These are phyloP conservation scores for Mallotus repandus DNA, from an alignment of 441 rosid genomes.

Conservation along the genomic window DNA sequence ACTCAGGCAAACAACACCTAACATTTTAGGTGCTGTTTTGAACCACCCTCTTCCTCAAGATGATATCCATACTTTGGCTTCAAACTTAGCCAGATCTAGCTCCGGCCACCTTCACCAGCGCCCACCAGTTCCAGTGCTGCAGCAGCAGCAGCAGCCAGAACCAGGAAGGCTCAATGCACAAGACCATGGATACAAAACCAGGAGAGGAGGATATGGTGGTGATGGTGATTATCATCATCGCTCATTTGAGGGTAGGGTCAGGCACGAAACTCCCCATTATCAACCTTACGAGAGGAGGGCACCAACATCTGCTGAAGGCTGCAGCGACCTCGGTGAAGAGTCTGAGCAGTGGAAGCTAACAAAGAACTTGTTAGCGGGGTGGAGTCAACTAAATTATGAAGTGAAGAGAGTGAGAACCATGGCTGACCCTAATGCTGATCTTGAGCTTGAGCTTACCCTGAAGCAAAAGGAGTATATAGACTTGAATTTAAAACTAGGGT, in stretches of 20 bases:
- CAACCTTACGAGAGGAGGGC: background rate
- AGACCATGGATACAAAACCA: background rate
- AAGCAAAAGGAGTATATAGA: conserved; percentile 10
- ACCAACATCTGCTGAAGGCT: background rate
- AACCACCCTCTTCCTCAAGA: conserved; percentile 19
- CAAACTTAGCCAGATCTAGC: background rate
- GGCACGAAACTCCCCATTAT: background rate
- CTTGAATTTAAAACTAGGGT: conserved; percentile 29
- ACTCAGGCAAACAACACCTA: conserved; percentile 9
- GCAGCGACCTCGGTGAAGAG: background rate
- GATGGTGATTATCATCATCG: background rate
- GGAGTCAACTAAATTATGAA: conserved; percentile 2
- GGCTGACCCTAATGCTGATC: background rate
- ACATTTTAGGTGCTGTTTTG: conserved; percentile 26
- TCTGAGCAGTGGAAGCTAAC: background rate
- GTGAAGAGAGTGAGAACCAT: background rate
- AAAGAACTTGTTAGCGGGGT: conserved; percentile 19
- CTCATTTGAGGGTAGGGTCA: background rate
- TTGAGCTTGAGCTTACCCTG: conserved; percentile 12
- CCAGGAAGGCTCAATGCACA: background rate
- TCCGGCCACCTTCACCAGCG: background rate
- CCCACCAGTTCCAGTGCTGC: background rate
- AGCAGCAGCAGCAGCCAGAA: background rate
- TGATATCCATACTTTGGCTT: background rate
- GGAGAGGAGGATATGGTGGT: background rate